Base-by-base conservation (phyloP, 2,329 filamentous ascomycete genomes). In the Ophiosphaerella herpotricha region DNA sequence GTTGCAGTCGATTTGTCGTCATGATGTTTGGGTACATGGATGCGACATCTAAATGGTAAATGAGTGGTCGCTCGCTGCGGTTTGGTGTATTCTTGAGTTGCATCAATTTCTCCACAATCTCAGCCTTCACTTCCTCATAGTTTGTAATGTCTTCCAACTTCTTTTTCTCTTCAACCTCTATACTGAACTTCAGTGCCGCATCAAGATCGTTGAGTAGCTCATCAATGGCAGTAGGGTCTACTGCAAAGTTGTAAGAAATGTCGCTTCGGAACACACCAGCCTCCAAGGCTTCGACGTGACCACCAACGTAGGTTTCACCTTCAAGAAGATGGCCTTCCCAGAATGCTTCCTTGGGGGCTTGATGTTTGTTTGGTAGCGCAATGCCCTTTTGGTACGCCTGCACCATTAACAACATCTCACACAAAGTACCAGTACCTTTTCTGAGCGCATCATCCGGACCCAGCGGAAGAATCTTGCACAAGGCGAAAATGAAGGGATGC, bases 21-120 rank as follows among this genome's bases (percentile, higher is more conserved):
- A 99, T 99, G 72, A 99, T 99, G 74, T 99, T 99, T 8, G 94
- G 94, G 71, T 99, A 99, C 94, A 99, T 99, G 52, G 94, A 97
- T 14, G 94, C 94, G 50, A 99, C 95, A 69, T 99, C 94, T 76
- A 99, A 80, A 80, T 99, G 94, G 75, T 99, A 99, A 58, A 99
- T 99, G 29, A 95, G 83, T 4, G 94, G 94, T 37, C 86, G 80
- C 72, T 99, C 94, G 61, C 80, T 85, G 55, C 94, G 83, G 64
- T 95, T 91, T 0, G 94, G 93, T 0, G 87, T 94, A 43, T 86
- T 81, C 71, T 89, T 95, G 44, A 99, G 79, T 55, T 85, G 81
- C 44, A 82, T 78, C 31, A 99, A 76, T 53, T 83, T 84, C 24
- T 86, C 83, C 3, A 80, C 77, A 59, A 99, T 97, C 71, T 97